These are phyloP conservation scores for Diaporthe batatas DNA, from an alignment of 2,329 filamentous ascomycete genomes.

Conservation along the genomic window DNA sequence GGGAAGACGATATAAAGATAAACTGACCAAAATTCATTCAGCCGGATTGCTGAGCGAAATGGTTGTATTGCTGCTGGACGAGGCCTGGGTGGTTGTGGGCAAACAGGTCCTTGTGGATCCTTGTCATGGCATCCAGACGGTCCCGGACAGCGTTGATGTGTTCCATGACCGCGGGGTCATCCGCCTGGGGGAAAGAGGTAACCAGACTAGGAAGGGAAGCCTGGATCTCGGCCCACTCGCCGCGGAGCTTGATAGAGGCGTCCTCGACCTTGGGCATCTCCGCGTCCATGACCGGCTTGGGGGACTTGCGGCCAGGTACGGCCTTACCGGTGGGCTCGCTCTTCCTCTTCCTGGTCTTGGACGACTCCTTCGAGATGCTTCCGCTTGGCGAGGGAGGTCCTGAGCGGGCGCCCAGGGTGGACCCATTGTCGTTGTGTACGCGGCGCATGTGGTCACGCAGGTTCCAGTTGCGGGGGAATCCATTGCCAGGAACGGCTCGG, in stretches of 20 bases:
- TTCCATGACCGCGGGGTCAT: slow-evolving; percentile 66
- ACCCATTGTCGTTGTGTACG: slow-evolving; percentile 78
- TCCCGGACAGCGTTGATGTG: slow-evolving; percentile 66
- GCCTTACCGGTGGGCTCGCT: slow-evolving; percentile 60
- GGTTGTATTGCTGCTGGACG: slow-evolving; percentile 51
- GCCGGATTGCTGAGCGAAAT: slow-evolving; percentile 53
- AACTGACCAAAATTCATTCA: slow-evolving; percentile 52
- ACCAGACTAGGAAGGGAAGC: slow-evolving; percentile 73
- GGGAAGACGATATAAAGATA: neutral
- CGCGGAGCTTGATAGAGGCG: slow-evolving; percentile 58
- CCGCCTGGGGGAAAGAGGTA: slow-evolving; percentile 61
- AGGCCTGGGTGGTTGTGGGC: slow-evolving; percentile 50
- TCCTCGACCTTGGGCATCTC: slow-evolving; percentile 52
- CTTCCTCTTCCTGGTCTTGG: slow-evolving; percentile 71
- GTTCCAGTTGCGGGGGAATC: slow-evolving; percentile 96
- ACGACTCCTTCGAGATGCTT: slow-evolving; percentile 50
- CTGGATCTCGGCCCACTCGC: slow-evolving; percentile 74
- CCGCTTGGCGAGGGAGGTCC: slow-evolving; percentile 44
- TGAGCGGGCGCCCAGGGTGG: slow-evolving; percentile 48
- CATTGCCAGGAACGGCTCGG: slow-evolving; percentile 83
- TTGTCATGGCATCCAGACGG: slow-evolving; percentile 65
- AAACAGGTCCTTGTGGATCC: slow-evolving; percentile 59
- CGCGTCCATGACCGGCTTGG: slow-evolving; percentile 49
- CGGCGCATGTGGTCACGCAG: slow-evolving; percentile 97
- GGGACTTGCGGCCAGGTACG: slow-evolving; percentile 63